phyloP scores from a whole-genome alignment of 495 filamentous ascomycete species.

The Viridothelium virens region DNA sequence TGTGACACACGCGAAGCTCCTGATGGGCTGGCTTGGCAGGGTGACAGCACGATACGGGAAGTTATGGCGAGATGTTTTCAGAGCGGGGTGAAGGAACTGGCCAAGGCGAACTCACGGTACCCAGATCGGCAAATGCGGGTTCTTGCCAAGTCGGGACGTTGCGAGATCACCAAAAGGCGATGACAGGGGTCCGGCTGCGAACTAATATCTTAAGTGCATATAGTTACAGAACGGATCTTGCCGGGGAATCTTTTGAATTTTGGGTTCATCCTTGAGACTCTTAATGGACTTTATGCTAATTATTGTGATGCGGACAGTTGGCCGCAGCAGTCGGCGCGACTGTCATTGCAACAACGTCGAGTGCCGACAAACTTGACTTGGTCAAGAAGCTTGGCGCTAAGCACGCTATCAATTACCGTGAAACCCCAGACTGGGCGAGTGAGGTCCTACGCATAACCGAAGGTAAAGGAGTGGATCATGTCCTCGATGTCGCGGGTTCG shows the following conservation, averaged over 20 bases:
- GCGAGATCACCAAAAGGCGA: background rate
- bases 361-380: slow-evolving; percentile 38
- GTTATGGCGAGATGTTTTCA: slow-evolving; percentile 5
- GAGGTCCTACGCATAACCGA: slow-evolving; percentile 36
- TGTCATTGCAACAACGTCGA: slow-evolving; percentile 46
- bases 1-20: no score
- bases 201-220: background rate
- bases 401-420: slow-evolving; percentile 42
- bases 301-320: slow-evolving; percentile 10
- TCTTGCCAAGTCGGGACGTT: background rate
- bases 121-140: background rate
- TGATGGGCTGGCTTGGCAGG: no score
- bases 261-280: background rate
- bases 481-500: slow-evolving; percentile 47
- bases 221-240: background rate
- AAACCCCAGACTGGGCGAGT: slow-evolving; percentile 38
- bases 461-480: slow-evolving; percentile 39
- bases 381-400: slow-evolving; percentile 41
- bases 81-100: background rate
- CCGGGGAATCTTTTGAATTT: background rate
- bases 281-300: background rate
- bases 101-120: background rate
- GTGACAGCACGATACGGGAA: background rate
- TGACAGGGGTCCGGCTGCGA: background rate
- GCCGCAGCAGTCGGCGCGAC: slow-evolving; percentile 26